Evolutionary conservation across 2,329 filamentous ascomycete genomes (phyloP).

Genomic region (Xylaria digitata): DNA sequence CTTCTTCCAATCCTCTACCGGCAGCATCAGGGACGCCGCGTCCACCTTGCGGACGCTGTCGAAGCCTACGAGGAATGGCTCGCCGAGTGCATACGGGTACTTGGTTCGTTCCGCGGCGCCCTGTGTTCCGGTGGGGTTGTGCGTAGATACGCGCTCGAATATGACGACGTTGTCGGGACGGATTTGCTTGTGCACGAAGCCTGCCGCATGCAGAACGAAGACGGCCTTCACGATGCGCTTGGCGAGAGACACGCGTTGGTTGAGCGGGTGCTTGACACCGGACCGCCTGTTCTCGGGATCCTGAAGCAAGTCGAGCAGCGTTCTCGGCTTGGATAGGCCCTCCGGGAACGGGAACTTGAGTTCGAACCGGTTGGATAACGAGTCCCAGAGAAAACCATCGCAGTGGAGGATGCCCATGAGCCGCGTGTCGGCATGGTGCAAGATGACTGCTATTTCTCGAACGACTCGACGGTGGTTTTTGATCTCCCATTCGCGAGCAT

Average conservation of each 20-base stretch:
- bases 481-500: background rate
- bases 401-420: background rate
- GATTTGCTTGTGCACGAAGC: slow-evolving; percentile 4
- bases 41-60: background rate
- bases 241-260: background rate
- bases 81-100: background rate
- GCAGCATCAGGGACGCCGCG: background rate
- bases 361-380: background rate
- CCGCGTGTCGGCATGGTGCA: background rate
- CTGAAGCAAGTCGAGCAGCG: background rate
- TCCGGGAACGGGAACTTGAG: background rate
- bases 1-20: background rate
- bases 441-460: background rate
- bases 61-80: slow-evolving; percentile 1
- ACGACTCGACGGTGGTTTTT: background rate
- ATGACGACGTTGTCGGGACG: background rate
- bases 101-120: background rate
- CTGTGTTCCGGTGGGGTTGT: background rate
- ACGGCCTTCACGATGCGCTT: background rate
- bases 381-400: background rate
- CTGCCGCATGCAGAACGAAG: slow-evolving; percentile 1
- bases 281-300: background rate
- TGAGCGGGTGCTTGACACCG: background rate
- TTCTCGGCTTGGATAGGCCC: background rate
- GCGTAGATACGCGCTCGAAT: too few species aligned